Conservation (phyloP, 768 basidiomycete genomes). For the Leccinum arenicola region DNA sequence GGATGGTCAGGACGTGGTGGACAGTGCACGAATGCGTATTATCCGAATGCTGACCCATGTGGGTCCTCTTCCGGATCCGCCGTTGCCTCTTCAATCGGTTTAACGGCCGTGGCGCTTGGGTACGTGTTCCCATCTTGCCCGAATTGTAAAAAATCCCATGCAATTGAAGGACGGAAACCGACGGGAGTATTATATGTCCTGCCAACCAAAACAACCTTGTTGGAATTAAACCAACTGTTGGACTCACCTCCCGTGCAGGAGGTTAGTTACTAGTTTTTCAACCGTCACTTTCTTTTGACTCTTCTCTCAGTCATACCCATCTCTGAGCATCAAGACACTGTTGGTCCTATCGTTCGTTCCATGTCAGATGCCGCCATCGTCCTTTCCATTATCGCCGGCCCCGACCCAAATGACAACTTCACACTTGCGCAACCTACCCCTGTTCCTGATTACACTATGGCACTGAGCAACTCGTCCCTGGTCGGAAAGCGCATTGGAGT, state of each 20-base stretch:
- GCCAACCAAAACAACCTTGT: conserved; percentile 51
- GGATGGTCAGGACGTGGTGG: conserved; percentile 61
- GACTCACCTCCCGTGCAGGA: conserved; percentile 57
- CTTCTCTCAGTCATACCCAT: conserved; percentile 50
- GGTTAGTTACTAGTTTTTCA: conserved; percentile 31
- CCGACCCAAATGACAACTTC: conserved; percentile 52
- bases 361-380: conserved; percentile 54
- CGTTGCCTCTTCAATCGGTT: conserved; percentile 49
- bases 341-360: conserved; percentile 55
- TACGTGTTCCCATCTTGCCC: neutral
- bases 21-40: conserved; percentile 50
- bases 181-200: conserved; percentile 56
- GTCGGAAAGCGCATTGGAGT: conserved; percentile 54
- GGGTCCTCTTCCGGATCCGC: conserved; percentile 63
- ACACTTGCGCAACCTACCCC: conserved; percentile 49
- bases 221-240: conserved; percentile 61
- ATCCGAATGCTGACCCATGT: conserved; percentile 49
- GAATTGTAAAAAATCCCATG: neutral
- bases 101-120: conserved; percentile 47
- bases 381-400: conserved; percentile 54
- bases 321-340: conserved; percentile 54
- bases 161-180: conserved; percentile 40
- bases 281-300: neutral
- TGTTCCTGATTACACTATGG: conserved; percentile 56
- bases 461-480: conserved; percentile 47